phyloP scores from a whole-genome alignment of 495 filamentous ascomycete genomes.

The Penicillium fimorum region DNA sequence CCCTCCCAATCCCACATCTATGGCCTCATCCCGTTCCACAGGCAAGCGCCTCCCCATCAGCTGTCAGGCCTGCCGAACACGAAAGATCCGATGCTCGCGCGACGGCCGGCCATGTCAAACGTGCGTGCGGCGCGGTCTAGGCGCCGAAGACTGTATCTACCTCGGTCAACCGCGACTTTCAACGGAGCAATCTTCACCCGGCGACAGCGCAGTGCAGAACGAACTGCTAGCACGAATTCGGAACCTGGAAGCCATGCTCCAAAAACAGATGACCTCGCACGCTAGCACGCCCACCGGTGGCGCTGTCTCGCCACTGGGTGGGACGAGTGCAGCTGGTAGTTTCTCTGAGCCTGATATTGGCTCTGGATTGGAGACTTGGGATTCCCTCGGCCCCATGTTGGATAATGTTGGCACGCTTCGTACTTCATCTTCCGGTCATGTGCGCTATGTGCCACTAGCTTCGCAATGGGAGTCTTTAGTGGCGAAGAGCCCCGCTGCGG shows the following conservation, averaged over 20 bases:
- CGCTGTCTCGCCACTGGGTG: slow-evolving; percentile 31
- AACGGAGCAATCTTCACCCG: slow-evolving; percentile 29
- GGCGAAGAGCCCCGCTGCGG: slow-evolving; percentile 27
- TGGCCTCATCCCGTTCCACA: slow-evolving; percentile 31
- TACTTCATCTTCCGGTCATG: slow-evolving; percentile 40
- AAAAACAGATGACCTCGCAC: slow-evolving; percentile 33
- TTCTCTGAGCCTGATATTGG: slow-evolving; percentile 34
- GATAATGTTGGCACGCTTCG: slow-evolving; percentile 34
- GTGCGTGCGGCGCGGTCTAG: slow-evolving; percentile 40
- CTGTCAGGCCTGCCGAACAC: slow-evolving; percentile 42
- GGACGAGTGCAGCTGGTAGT: slow-evolving; percentile 33
- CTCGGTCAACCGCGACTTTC: slow-evolving; percentile 42
- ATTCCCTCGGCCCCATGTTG: slow-evolving; percentile 20
- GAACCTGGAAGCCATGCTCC: slow-evolving; percentile 40
- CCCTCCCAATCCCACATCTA: slow-evolving; percentile 4
- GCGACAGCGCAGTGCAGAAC: slow-evolving; percentile 31
- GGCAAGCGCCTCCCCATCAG: slow-evolving; percentile 44
- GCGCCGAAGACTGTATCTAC: slow-evolving; percentile 44
- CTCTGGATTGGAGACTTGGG: slow-evolving; percentile 19
- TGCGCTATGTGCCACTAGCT: slow-evolving; percentile 40
- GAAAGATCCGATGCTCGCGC: slow-evolving; percentile 44
- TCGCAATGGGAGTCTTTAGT: slow-evolving; percentile 38
- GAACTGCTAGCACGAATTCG: slow-evolving; percentile 40
- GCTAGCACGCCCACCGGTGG: slow-evolving; percentile 20
- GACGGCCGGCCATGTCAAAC: slow-evolving; percentile 44